These are phyloP conservation scores for Caryopteris hybrid DNA, from an alignment of 305 asterid species.

Conservation along the genomic window DNA sequence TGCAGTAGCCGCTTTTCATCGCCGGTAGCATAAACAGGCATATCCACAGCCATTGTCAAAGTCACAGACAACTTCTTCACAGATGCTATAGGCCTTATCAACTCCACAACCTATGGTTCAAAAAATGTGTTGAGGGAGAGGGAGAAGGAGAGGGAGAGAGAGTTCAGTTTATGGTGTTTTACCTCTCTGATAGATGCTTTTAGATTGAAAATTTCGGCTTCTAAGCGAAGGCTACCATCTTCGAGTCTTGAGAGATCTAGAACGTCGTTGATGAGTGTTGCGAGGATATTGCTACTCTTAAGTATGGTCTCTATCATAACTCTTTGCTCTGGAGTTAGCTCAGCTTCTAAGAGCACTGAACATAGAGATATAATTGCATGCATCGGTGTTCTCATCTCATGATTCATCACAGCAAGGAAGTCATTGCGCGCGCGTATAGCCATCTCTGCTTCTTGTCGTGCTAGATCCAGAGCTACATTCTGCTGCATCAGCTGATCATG, in stretches of 20 bases:
- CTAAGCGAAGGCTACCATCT: slow-evolving; percentile 63
- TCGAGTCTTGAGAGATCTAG: slow-evolving; percentile 72
- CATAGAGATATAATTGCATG: slow-evolving; percentile 63
- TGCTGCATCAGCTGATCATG: slow-evolving; percentile 72
- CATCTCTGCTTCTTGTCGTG: slow-evolving; percentile 69
- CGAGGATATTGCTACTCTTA: slow-evolving; percentile 66
- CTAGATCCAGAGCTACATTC: slow-evolving; percentile 59
- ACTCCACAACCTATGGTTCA: slow-evolving; percentile 42
- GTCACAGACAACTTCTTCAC: slow-evolving; percentile 55
- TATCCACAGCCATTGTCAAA: slow-evolving; percentile 43
- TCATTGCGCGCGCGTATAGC: slow-evolving; percentile 67
- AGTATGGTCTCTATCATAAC: slow-evolving; percentile 67
- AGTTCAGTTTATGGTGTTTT: background rate
- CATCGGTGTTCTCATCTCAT: slow-evolving; percentile 85
- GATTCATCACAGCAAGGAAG: slow-evolving; percentile 76
- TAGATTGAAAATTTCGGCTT: slow-evolving; percentile 43
- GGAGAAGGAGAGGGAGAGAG: background rate
- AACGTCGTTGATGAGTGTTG: slow-evolving; percentile 65
- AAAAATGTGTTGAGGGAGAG: background rate
- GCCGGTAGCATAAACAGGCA: slow-evolving; percentile 54
- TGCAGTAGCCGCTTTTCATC: slow-evolving; percentile 73
- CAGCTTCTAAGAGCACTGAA: slow-evolving; percentile 69
- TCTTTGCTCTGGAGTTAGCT: slow-evolving; percentile 64
- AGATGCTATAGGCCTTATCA: slow-evolving; percentile 66
- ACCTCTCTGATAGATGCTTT: slow-evolving; percentile 60